Base-by-base conservation (phyloP, 371 early-diverging fungal genomes). In the Mucor circinelloides region DNA sequence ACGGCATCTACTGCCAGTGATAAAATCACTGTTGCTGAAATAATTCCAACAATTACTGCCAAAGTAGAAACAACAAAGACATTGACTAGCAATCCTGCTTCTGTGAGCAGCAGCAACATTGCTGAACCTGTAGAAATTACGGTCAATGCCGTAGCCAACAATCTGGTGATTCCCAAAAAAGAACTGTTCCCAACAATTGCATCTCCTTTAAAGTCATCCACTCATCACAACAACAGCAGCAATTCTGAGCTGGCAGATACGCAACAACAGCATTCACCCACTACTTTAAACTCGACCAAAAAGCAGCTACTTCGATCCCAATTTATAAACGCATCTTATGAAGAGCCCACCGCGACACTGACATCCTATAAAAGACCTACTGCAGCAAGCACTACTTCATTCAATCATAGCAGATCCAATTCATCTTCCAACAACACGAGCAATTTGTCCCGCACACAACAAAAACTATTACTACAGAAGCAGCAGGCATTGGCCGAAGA, bases 401-500 rank as follows among this genome's bases (percentile, higher is more conserved):
- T 54, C 30, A 54, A 21, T 68, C 46, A 36, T 13, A 57, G 2
- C 48, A 23, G 32, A 28, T 21, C 48, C 9, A 50, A 30, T 8
- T 9, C 68, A 2, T 6, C 55, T 31, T 23, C 38, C 8, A 7
- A 12, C 19, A 54, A 28, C 54, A 10, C 48, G 27, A 30, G 3
- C 19, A 65, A 25, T 23, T 61, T 83, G 9, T 76, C 87, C n/a
- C 70, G 87, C 57, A 85, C 85, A 13, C 85, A 85, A 52, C 84
- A 85, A 63, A 84, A 87, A 62, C 63, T 84, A 0, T 62, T 83
- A 63, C 60, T 84, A 15, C 83, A 85, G 54, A 73, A 80, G 55
- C 85, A 85, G 52, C 84, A 83, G 56, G 73, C 77, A 28, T 58
- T 76, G n/a, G 75, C 75, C 17, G 80, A 83, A 56, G 85, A 86